phyloP scores from a whole-genome alignment of 352 stramenopile species.

The Peronospora destructor region DNA sequence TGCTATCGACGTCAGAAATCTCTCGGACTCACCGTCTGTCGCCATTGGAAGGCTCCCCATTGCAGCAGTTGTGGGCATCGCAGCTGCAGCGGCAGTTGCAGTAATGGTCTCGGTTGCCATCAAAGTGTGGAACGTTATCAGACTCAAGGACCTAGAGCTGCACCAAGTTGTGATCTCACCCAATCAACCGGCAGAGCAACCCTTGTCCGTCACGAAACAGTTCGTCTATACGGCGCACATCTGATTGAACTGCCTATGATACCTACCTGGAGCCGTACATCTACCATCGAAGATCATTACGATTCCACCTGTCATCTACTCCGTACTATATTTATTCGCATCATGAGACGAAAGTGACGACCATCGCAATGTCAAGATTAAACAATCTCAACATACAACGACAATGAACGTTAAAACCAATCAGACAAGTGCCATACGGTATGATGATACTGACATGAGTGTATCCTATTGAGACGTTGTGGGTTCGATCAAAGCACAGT shows the following conservation, averaged over 20 bases:
- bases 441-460: constrained; percentile 19
- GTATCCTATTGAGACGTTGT: no score
- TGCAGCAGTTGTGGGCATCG: constrained; percentile 15
- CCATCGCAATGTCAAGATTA: no score
- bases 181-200: constrained; percentile 23
- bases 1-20: constrained; percentile 7
- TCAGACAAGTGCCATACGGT: no score
- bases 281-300: background rate
- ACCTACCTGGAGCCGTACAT: background rate
- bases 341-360: background rate
- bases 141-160: constrained; percentile 22
- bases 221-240: constrained; percentile 55
- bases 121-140: constrained; percentile 16
- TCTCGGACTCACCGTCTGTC: constrained; percentile 4
- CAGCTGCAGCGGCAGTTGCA: constrained; percentile 18
- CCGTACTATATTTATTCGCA: constrained; percentile 1
- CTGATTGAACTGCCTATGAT: constrained; percentile 13
- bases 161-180: constrained; percentile 42
- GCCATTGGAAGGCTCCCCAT: background rate
- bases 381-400: no score
- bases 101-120: constrained; percentile 18
- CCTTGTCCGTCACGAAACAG: constrained; percentile 29
- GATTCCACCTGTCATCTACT: background rate
- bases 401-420: no score
- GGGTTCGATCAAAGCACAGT: no score